Evolutionary conservation across 129 eudicot species (phyloP).

Genomic region (Smallanthus sonchifolius): DNA sequence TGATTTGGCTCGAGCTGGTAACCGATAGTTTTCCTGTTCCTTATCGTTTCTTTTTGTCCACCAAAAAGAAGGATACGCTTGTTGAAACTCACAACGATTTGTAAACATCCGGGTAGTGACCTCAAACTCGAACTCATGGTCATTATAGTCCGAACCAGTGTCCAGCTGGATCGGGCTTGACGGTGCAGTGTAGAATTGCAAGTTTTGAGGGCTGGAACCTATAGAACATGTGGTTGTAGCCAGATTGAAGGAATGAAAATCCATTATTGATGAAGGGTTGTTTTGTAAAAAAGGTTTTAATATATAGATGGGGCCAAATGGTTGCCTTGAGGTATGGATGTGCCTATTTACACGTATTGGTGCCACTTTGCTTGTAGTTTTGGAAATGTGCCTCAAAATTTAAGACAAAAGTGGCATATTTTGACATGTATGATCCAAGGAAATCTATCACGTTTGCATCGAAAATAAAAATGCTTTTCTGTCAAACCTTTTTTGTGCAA

Average conservation of each 20-base stretch:
- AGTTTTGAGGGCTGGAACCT: conserved; percentile 12
- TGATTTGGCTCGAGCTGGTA: conserved; percentile 30
- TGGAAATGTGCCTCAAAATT: conserved; percentile 36
- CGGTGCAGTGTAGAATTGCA: conserved; percentile 51
- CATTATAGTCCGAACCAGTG: background rate
- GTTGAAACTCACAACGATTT: conserved; percentile 1
- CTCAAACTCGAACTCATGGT: conserved; percentile 57
- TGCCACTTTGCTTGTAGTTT: conserved; percentile 42
- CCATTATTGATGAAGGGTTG: conserved; percentile 28
- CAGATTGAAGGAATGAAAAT: conserved; percentile 33
- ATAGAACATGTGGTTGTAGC: conserved; percentile 29
- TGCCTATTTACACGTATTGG: conserved; percentile 34
- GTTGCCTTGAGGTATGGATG: conserved; percentile 46
- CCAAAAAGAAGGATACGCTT: conserved; percentile 16
- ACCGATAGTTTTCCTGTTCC: background rate
- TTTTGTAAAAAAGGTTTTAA: conserved; percentile 17
- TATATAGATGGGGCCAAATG: conserved; percentile 21
- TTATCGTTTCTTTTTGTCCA: conserved; percentile 4
- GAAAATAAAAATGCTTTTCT: conserved; percentile 1
- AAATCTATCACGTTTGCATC: conserved; percentile 23
- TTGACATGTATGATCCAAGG: conserved; percentile 25
- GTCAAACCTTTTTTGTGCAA: conserved; percentile 13
- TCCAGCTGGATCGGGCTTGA: conserved; percentile 39
- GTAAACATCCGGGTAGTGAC: conserved; percentile 35
- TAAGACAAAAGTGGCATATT: conserved; percentile 39